Evolutionary conservation across 768 basidiomycete species (phyloP), one percentile per base, ranked within the genome.

Genomic region (Lyophyllum shimeji): DNA sequence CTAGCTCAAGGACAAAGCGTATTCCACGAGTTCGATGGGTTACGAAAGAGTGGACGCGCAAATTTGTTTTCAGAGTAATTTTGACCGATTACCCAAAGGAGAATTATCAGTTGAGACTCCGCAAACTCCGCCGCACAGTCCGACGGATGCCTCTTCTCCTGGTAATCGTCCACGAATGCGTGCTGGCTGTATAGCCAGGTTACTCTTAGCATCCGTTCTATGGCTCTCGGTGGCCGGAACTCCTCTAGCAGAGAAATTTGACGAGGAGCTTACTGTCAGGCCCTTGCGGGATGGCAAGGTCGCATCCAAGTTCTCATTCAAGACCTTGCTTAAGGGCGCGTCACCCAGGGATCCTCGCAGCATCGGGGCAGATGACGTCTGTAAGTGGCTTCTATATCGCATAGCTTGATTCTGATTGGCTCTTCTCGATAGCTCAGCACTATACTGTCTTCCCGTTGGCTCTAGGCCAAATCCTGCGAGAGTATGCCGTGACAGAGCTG

Each of bases 401-500:
- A 34, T 12, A 15, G 12, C 12, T 24, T 8, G 3, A 15, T 23
- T 24, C 27, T 49, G 6, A 34, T 20, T 29, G 3, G 29, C 1
- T 1, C 2, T 23, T 13, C 31, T 29, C 13, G 11, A 17, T 25
- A 93, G 90, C 84, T 42, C 91, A 92, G 69, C 94, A 97, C 64
- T 94, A 94, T 62, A 85, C 82, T 3, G 69, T 97, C 13, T 93
- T 97, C 58, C 95, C 96, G 0, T 81, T 96, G 15, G 80, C 89
- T 2, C 77, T 98, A 17, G 90, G 95, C 3, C 89, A 96, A 65
- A 87, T 98, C 34, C 76, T 98, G 18, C 85, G 87, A 53, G 83
- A 89, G 69, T 90, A 95, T 68, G 85, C 87, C 0, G 84, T 96
- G 21, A 86, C 93, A 0, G 93, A 96, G 60, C 78, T 98, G 20